Conservation (phyloP, 768 basidiomycete genomes). For the Leccinum subgranulosum region DNA sequence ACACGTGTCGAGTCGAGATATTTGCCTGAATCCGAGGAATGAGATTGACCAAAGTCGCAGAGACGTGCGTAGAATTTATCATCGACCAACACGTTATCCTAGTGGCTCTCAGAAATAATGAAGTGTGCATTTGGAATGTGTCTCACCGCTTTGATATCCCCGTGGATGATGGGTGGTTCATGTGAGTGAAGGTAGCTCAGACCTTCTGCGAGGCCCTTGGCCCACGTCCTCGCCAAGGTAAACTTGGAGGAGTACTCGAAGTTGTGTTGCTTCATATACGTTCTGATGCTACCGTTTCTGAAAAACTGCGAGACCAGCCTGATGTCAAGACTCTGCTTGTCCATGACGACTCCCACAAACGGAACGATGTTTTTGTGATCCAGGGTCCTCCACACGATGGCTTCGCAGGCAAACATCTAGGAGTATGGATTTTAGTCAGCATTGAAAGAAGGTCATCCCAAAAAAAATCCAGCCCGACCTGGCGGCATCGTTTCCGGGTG, state of each 20-base stretch:
- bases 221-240: constrained; percentile 7
- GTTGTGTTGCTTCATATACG: not conserved
- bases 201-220: constrained; percentile 17
- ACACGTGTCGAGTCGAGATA: constrained; percentile 24
- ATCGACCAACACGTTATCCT: constrained; percentile 27
- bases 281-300: constrained; percentile 18
- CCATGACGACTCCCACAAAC: constrained; percentile 19
- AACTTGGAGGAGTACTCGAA: not conserved
- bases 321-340: constrained; percentile 3
- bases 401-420: constrained; percentile 25
- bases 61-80: constrained; percentile 14
- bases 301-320: constrained; percentile 26
- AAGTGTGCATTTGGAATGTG: not conserved
- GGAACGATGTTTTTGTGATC: constrained; percentile 26
- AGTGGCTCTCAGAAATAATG: not conserved
- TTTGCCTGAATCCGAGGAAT: constrained; percentile 21
- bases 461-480: constrained; percentile 9
- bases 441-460: not conserved
- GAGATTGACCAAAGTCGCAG: constrained; percentile 28
- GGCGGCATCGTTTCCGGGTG: not conserved
- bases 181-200: constrained; percentile 24
- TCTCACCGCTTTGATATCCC: constrained; percentile 39
- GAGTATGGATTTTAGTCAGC: not conserved
- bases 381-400: constrained; percentile 27
- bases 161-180: constrained; percentile 34